Evolutionary conservation across 306 rosid genomes (phyloP).

Genomic region (Pyrus pyrifolia): DNA sequence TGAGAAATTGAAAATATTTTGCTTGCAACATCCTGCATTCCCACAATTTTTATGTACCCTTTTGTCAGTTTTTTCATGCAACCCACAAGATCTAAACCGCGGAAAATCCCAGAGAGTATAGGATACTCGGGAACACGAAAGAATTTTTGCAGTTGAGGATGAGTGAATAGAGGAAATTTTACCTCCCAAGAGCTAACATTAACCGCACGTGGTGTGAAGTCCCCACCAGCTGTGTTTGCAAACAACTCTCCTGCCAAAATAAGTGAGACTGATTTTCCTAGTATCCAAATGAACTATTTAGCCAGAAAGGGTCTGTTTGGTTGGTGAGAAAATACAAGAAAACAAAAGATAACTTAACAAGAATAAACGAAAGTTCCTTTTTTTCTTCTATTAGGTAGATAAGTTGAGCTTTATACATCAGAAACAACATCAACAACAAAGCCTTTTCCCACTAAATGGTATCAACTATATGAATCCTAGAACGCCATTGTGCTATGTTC

Average conservation of each 20-base stretch:
- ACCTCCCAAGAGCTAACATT: slow-evolving; percentile 75
- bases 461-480: too few species aligned
- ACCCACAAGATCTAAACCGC: not conserved
- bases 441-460: too few species aligned
- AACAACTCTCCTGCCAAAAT: slow-evolving; percentile 50
- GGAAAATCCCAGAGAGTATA: too few species aligned
- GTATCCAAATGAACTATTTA: slow-evolving; percentile 1
- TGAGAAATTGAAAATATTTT: slow-evolving; percentile 59
- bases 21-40: slow-evolving; percentile 70
- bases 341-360: not conserved
- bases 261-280: not conserved
- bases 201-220: slow-evolving; percentile 65
- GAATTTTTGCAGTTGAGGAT: too few species aligned
- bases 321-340: slow-evolving; percentile 3
- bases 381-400: slow-evolving; percentile 5
- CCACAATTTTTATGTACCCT: slow-evolving; percentile 6
- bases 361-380: not conserved
- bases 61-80: not conserved
- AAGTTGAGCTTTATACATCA: slow-evolving; percentile 7
- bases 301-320: not conserved
- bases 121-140: too few species aligned
- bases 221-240: slow-evolving; percentile 50
- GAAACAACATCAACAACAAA: not conserved
- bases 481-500: too few species aligned
- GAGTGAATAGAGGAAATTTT: not conserved